Evolutionary conservation across 1,284 basidiomycete species (phyloP).

Genomic region (Ganoderma lucidum): DNA sequence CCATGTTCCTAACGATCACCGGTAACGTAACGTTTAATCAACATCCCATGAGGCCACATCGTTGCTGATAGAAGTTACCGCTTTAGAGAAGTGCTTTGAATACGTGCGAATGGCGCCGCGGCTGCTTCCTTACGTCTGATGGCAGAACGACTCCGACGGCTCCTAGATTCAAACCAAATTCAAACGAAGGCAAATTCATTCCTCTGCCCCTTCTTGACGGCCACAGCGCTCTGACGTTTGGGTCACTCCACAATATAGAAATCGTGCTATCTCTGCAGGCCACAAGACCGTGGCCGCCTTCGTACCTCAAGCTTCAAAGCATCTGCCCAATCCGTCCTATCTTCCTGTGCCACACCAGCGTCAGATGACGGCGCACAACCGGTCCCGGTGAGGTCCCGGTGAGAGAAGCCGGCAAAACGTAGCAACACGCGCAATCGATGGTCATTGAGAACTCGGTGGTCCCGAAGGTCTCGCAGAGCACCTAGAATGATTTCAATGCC

Average conservation of each 20-base stretch:
- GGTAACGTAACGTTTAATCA: background rate
- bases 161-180: background rate
- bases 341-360: background rate
- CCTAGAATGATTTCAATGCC: background rate
- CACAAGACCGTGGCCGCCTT: background rate
- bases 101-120: background rate
- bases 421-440: background rate
- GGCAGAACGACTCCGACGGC: background rate
- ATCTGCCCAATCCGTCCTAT: background rate
- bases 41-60: background rate
- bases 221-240: background rate
- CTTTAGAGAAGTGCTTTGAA: background rate
- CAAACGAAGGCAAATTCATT: background rate
- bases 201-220: background rate
- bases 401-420: slow-evolving; percentile 5
- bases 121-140: background rate
- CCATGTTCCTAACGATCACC: background rate
- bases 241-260: background rate
- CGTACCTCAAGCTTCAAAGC: background rate
- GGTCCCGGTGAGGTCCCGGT: background rate
- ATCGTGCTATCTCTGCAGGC: background rate
- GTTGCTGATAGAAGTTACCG: slow-evolving; percentile 4
- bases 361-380: background rate
- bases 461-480: background rate
- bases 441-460: background rate